phyloP scores from a whole-genome alignment of 306 rosid genomes.

The Cicer arietinum region DNA sequence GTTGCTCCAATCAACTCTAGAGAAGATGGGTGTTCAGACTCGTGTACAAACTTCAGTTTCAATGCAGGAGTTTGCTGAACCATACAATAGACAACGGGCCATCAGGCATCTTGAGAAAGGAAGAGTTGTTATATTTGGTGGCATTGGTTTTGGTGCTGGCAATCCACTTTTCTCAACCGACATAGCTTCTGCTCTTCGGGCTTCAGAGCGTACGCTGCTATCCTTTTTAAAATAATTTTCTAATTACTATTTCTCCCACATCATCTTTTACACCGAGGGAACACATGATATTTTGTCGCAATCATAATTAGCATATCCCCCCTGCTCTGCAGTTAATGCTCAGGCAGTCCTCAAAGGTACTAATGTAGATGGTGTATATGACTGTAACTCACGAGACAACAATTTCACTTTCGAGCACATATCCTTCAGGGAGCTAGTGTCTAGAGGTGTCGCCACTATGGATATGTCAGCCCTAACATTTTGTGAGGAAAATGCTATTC shows the following conservation, averaged over 20 bases:
- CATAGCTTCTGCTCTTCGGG: constrained; percentile 68
- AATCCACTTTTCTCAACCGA: constrained; percentile 63
- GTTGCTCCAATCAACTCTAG: constrained; percentile 70
- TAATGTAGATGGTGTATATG: constrained; percentile 62
- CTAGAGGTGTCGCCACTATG: constrained; percentile 61
- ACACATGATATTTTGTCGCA: background rate
- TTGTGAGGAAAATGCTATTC: constrained; percentile 69
- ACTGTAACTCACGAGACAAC: constrained; percentile 59
- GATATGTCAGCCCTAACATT: constrained; percentile 60
- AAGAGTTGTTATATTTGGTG: constrained; percentile 74
- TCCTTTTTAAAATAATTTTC: constrained; percentile 12
- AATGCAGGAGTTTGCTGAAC: constrained; percentile 68
- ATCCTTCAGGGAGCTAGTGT: constrained; percentile 63
- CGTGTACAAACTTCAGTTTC: constrained; percentile 64
- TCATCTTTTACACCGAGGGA: constrained; percentile 1
- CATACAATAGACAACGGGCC: constrained; percentile 71
- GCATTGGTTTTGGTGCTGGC: constrained; percentile 64
- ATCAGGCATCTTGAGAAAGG: constrained; percentile 81
- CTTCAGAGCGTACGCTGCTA: constrained; percentile 59
- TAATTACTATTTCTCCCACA: background rate
- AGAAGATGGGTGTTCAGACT: constrained; percentile 73
- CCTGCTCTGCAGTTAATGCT: constrained; percentile 55
- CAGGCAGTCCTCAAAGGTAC: constrained; percentile 71
- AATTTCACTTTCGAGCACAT: constrained; percentile 62
- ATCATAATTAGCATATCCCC: constrained; percentile 21